A percentile compares a stretch with the other conserved stretches of the same genome.
phyloP scores from a whole-genome alignment of 2,329 filamentous ascomycete genomes.

The Ophiostoma sp. region DNA sequence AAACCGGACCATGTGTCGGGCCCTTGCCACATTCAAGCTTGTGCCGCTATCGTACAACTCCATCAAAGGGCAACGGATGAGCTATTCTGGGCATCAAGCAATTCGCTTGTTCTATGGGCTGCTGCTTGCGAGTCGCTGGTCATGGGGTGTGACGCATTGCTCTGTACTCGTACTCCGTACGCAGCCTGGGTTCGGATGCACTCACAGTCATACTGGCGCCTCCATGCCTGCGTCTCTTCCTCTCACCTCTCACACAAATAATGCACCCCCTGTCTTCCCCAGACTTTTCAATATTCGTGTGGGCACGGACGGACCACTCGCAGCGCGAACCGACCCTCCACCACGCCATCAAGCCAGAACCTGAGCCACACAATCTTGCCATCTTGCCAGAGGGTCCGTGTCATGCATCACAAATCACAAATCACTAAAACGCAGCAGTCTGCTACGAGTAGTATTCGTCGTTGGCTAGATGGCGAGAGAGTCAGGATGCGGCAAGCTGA shows the following conservation, averaged over 20 bases:
- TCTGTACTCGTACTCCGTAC: too few relatives aligned
- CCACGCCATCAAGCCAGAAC: background rate
- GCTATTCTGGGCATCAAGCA: too few relatives aligned
- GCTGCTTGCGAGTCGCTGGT: too few relatives aligned
- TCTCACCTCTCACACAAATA: background rate
- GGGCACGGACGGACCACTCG: slow-evolving; percentile 5
- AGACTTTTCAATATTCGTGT: slow-evolving; percentile 21
- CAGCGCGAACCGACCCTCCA: slow-evolving; percentile 20
- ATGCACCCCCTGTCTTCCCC: slow-evolving; percentile 21
- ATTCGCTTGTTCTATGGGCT: too few relatives aligned
- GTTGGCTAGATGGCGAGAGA: background rate
- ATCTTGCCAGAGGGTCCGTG: slow-evolving; percentile 5
- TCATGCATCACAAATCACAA: slow-evolving; percentile 3
- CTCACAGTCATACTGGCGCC: background rate
- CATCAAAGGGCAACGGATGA: too few relatives aligned
- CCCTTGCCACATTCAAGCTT: too few relatives aligned
- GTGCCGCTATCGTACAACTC: too few relatives aligned
- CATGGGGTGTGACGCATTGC: too few relatives aligned
- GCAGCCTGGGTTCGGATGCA: background rate
- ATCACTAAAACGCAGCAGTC: background rate
- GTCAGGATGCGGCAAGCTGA: background rate
- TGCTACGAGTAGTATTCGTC: background rate
- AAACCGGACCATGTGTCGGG: background rate
- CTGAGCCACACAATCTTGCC: slow-evolving; percentile 1
- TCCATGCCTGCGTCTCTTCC: slow-evolving; percentile 9